Percentiles rank a stretch among this genome's conserved stretches.
These are phyloP conservation scores for Mortierella polycephala DNA, from an alignment of 371 early-diverging fungal species.

Conservation along the genomic window DNA sequence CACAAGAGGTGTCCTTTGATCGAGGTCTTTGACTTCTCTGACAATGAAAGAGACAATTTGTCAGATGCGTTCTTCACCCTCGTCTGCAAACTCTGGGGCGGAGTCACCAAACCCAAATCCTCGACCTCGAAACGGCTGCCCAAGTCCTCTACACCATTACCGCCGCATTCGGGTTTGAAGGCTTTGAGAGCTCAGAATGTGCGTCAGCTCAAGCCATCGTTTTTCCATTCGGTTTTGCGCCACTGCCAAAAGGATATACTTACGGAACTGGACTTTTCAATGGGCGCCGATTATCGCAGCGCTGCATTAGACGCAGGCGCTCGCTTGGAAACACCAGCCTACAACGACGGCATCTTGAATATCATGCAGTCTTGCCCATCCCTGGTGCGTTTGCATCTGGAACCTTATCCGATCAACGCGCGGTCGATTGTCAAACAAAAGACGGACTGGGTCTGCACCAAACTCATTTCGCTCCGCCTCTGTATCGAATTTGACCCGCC, in stretches of 20 bases:
- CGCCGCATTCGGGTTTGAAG: neutral
- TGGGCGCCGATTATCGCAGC: slow-evolving; percentile 2
- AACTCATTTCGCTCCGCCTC: slow-evolving; percentile 9
- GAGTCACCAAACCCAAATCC: slow-evolving; percentile 3
- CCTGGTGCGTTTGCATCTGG: slow-evolving; percentile 19
- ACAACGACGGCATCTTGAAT: slow-evolving; percentile 10
- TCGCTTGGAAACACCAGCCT: neutral
- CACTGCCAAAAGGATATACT: slow-evolving; percentile 12
- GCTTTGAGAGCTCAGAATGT: neutral
- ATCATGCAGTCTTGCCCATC: slow-evolving; percentile 11
- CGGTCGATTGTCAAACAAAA: slow-evolving; percentile 1
- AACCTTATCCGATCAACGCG: slow-evolving; percentile 30
- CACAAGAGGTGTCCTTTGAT: slow-evolving; percentile 21
- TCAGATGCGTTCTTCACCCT: slow-evolving; percentile 4
- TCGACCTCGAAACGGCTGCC: neutral
- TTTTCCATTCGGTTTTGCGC: slow-evolving; percentile 9
- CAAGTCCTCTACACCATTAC: too few species aligned
- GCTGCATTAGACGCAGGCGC: too few species aligned
- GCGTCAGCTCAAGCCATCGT: slow-evolving; percentile 5
- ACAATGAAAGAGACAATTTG: slow-evolving; percentile 9
- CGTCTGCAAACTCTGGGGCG: slow-evolving; percentile 34
- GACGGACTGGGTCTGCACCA: slow-evolving; percentile 11
- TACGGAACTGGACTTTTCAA: slow-evolving; percentile 18
- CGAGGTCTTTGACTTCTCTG: slow-evolving; percentile 29
- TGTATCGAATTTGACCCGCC: slow-evolving; percentile 26